Percentiles rank a stretch among this genome's conserved stretches.
These are phyloP conservation scores for Bidens hawaiensis DNA, from an alignment of 140 eudicot species.

Conservation along the genomic window DNA sequence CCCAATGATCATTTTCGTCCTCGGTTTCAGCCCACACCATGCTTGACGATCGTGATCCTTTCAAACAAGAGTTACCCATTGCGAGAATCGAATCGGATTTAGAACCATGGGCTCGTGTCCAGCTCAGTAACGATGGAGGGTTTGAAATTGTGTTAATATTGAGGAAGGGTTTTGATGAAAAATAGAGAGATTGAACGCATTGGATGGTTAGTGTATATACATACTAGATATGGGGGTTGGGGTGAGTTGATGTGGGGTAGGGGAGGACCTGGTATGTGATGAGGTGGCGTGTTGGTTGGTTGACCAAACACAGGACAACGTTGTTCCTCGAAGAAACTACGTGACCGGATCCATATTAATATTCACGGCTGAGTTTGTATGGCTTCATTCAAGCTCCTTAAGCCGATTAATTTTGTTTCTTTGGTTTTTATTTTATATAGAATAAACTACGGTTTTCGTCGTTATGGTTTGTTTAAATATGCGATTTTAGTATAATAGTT, in stretches of 20 bases:
- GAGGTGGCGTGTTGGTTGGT: not conserved
- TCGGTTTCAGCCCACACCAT: constrained; percentile 20
- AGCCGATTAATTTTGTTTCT: not conserved
- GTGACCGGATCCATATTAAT: no score
- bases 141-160: not conserved
- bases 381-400: no score
- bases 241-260: no score
- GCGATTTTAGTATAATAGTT: no score
- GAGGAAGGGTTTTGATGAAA: not conserved
- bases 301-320: not conserved
- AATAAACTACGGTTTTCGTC: no score
- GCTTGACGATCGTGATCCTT: constrained; percentile 25
- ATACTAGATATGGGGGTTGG: not conserved
- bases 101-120: no score
- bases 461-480: no score
- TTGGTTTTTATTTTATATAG: no score
- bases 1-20: constrained; percentile 30
- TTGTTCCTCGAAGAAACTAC: not conserved
- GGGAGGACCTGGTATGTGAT: not conserved
- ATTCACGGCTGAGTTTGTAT: no score
- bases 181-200: not conserved
- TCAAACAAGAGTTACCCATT: constrained; percentile 34
- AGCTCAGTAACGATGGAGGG: not conserved
- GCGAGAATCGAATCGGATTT: not conserved
- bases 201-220: not conserved